A percentile compares a stretch with the other conserved stretches of the same genome.
These are phyloP conservation scores for Globisporangium ultimum DNA, from an alignment of 352 stramenopile species.

Conservation along the genomic window DNA sequence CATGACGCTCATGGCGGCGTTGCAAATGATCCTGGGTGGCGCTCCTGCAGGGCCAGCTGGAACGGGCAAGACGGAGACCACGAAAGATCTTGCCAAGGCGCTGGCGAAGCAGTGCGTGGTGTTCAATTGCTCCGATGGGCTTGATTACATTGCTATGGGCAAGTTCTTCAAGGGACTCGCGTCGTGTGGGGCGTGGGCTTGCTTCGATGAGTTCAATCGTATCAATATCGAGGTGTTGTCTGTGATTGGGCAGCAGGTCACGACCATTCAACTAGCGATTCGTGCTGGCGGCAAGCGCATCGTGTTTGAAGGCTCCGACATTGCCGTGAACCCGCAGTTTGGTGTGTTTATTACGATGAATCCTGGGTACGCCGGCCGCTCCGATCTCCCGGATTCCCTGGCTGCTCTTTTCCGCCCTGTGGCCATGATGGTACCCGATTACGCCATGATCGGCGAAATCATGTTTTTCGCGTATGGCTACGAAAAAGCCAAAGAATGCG, in stretches of 20 bases:
- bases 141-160: constrained; percentile 95
- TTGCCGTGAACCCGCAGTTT: constrained; percentile 91
- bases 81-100: constrained; percentile 92
- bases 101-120: constrained; percentile 94
- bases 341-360: constrained; percentile 97
- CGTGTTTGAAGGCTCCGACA: constrained; percentile 94
- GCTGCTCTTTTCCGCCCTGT: constrained; percentile 94
- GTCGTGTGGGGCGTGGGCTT: constrained; percentile 92
- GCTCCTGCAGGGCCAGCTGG: constrained; percentile 90
- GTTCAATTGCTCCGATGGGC: constrained; percentile 94
- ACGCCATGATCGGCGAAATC: constrained; percentile 95
- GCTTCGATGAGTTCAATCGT: constrained; percentile 96
- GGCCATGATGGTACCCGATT: constrained; percentile 97
- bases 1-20: constrained; percentile 92
- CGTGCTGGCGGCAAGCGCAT: constrained; percentile 84
- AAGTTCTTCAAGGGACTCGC: constrained; percentile 93
- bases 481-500: constrained; percentile 90
- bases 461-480: constrained; percentile 97
- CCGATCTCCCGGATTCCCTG: constrained; percentile 93
- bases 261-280: constrained; percentile 86
- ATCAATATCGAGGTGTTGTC: constrained; percentile 94
- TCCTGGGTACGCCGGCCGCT: constrained; percentile 92
- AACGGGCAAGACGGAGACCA: constrained; percentile 94
- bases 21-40: constrained; percentile 94
- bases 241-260: constrained; percentile 84